Evolutionary conservation across 2,329 filamentous ascomycete species (phyloP).

Genomic region (Pseudogymnoascus sp.): DNA sequence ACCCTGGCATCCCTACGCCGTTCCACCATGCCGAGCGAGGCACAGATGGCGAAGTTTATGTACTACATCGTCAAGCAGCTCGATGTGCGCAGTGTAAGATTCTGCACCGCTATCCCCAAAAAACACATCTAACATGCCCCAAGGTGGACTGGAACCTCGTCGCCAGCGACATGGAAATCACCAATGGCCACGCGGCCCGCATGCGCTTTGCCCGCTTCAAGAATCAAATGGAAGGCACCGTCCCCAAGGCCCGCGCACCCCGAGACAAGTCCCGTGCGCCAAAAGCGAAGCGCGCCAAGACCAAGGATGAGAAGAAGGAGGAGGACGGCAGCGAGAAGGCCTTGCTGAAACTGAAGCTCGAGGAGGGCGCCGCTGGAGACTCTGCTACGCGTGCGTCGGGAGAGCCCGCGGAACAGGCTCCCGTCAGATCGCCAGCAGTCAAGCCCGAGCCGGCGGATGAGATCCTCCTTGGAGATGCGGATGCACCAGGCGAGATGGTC

Average conservation of each 20-base stretch:
- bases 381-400: not conserved
- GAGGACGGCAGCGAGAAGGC: not conserved
- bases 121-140: conserved; percentile 10
- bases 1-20: conserved; percentile 30
- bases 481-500: not conserved
- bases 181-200: conserved; percentile 48
- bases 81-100: conserved; percentile 41
- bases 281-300: not conserved
- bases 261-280: conserved; percentile 12
- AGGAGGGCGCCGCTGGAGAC: not conserved
- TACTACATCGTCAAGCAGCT: conserved; percentile 49
- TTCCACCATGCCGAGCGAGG: conserved; percentile 38
- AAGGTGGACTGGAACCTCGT: conserved; percentile 48
- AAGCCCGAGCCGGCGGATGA: not conserved
- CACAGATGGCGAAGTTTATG: conserved; percentile 42
- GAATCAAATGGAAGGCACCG: conserved; percentile 42
- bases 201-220: conserved; percentile 50
- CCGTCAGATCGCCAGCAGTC: not conserved
- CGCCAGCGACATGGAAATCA: conserved; percentile 41
- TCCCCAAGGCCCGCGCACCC: conserved; percentile 17
- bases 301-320: conserved; percentile 9
- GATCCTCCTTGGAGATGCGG: not conserved
- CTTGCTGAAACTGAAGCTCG: not conserved
- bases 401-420: not conserved
- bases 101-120: not conserved